Percentiles rank a stretch among this genome's conserved stretches.
These are phyloP conservation scores for Ormosia semicastrata DNA, from an alignment of 306 rosid genomes.

Conservation along the genomic window DNA sequence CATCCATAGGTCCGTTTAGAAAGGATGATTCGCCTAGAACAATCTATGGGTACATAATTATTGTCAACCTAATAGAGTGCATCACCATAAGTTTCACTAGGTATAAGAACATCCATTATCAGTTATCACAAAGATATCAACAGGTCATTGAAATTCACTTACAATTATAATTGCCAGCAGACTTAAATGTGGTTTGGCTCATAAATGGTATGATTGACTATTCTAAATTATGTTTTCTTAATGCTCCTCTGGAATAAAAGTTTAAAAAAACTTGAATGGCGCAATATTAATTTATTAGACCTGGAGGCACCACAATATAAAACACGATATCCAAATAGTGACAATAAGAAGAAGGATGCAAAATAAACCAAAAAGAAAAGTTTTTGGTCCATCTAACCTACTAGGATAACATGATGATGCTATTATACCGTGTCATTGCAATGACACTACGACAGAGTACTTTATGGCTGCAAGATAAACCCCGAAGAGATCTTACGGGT, in stretches of 20 bases:
- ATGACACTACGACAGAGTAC: neutral
- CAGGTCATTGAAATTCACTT: neutral
- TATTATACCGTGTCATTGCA: neutral
- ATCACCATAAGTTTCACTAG: neutral
- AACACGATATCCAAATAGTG: neutral
- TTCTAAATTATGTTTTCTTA: neutral
- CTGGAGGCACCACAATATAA: neutral
- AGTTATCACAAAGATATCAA: neutral
- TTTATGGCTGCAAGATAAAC: neutral
- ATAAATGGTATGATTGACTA: neutral
- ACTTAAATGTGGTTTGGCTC: neutral
- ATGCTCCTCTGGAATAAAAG: neutral
- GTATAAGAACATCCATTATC: neutral
- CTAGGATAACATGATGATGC: neutral
- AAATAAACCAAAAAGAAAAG: neutral
- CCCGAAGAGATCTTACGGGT: conserved; percentile 1
- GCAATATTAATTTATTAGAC: neutral
- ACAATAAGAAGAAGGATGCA: neutral
- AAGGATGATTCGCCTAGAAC: conserved; percentile 1
- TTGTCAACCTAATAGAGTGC: neutral
- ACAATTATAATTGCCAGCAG: neutral
- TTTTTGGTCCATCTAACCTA: neutral
- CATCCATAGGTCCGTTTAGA: neutral
- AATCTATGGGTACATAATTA: neutral
- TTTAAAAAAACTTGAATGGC: neutral